Evolutionary conservation across 257 asterid genomes (phyloP), one percentile per base, ranked within the genome.

Genomic region (Nyctanthes arbortristis): DNA sequence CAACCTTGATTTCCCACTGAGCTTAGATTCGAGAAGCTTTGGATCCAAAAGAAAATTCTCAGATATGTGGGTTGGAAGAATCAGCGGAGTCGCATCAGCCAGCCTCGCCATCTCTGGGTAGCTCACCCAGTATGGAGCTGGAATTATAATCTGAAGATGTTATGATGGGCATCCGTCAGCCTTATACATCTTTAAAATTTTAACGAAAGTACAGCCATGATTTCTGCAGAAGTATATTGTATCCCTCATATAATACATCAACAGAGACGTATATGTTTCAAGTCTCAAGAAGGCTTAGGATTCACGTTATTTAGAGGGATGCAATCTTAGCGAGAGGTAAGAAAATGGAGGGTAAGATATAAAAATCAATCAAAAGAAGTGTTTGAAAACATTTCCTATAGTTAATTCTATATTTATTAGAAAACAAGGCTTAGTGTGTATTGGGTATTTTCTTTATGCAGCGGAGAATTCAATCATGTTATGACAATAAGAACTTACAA

Each of bases 41-140:
- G 96, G 96, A 72, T 91, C 89, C 74, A 93, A 64, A 16, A 93
- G 92, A 67, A 91, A 93, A 80, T 91, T 80, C 63, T 89, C 93
- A 1, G 99, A 91, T 84, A 93, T 76, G 76, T 39, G 61, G 0
- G 97, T 87, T 9, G 94, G 97, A 72, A 93, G 84, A 71, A 91
- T 84, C 60, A 93, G 90, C 20, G 99, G 99, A n/a, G 73, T 79
- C 31, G 99, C 97, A 77, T 93, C 99, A 0, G 99, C 97, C 84
- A 93, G 71, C 78, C 96, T 86, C 62, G 96, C 97, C 88, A 93
- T 93, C 81, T 93, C 96, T 49, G 97, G 97, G 84, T 91, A 93
- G 84, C 99, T 93, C 75, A 93, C 99, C 97, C 97, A 93, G 73
- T 70, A 93, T 16, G 99, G 99, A 54, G 96, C 96, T 31, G 96